A percentile compares a stretch with the other conserved stretches of the same genome.
Conservation (phyloP, 805 yeast species). For the Candida corydali region DNA sequence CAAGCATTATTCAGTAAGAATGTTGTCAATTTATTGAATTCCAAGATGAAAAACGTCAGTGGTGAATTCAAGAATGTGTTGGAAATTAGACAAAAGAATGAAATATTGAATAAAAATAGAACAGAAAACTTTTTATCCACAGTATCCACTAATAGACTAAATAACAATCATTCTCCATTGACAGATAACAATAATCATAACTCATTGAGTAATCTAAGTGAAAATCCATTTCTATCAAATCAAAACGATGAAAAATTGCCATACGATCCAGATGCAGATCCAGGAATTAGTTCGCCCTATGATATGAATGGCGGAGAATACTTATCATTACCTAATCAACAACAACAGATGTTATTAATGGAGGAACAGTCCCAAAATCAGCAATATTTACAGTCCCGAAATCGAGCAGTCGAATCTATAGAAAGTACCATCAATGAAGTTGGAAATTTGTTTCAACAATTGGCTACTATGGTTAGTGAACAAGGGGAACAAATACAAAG, state of each 20-base stretch:
- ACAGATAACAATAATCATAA: constrained; percentile 7
- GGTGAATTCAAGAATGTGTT: constrained; percentile 89
- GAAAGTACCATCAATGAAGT: constrained; percentile 97
- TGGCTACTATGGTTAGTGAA: constrained; percentile 96
- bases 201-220: constrained; percentile 15
- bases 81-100: constrained; percentile 80
- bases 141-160: constrained; percentile 25
- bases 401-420: constrained; percentile 89
- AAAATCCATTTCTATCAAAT: constrained; percentile 33
- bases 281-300: constrained; percentile 24
- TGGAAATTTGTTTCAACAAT: constrained; percentile 88
- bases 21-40: constrained; percentile 81
- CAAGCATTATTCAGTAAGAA: constrained; percentile 73
- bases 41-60: constrained; percentile 86
- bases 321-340: constrained; percentile 77
- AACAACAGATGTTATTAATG: constrained; percentile 68
- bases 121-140: constrained; percentile 78
- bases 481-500: constrained; percentile 96
- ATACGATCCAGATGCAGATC: constrained; percentile 25
- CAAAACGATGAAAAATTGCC: constrained; percentile 7
- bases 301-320: constrained; percentile 36
- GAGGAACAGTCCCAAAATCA: constrained; percentile 67
- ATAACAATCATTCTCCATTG: constrained; percentile 26
- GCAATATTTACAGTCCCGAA: constrained; percentile 76
- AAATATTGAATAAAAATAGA: constrained; percentile 72